Evolutionary conservation across 805 yeast species (phyloP).

Genomic region (Metschnikowia similis): DNA sequence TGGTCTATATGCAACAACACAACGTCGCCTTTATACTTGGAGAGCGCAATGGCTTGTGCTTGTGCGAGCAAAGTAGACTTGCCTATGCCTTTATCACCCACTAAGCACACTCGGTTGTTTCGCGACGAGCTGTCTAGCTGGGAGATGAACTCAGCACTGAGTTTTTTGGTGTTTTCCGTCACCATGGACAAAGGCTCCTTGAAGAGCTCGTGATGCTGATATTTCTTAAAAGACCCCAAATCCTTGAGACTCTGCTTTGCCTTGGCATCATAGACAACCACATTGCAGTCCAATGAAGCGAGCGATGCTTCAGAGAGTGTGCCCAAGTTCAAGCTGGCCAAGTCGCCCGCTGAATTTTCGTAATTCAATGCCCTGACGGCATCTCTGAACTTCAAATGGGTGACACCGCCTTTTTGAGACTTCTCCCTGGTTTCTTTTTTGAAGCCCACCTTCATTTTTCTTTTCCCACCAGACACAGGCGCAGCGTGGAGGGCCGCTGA

Average conservation of each 20-base stretch:
- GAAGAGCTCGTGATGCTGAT: slow-evolving; percentile 63
- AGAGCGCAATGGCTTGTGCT: slow-evolving; percentile 51
- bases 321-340: slow-evolving; percentile 7
- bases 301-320: slow-evolving; percentile 14
- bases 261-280: slow-evolving; percentile 36
- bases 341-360: slow-evolving; percentile 29
- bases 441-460: slow-evolving; percentile 22
- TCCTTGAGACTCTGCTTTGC: slow-evolving; percentile 43
- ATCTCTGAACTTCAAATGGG: slow-evolving; percentile 35
- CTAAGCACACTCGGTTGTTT: slow-evolving; percentile 49
- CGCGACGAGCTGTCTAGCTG: slow-evolving; percentile 26
- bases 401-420: slow-evolving; percentile 38
- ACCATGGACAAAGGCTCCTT: slow-evolving; percentile 55
- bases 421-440: slow-evolving; percentile 19
- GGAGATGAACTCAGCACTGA: slow-evolving; percentile 37
- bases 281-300: slow-evolving; percentile 8
- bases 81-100: slow-evolving; percentile 75
- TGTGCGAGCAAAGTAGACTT: slow-evolving; percentile 73
- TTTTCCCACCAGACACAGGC: slow-evolving; percentile 19
- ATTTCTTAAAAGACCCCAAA: slow-evolving; percentile 62
- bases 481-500: slow-evolving; percentile 13
- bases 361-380: slow-evolving; percentile 33
- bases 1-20: slow-evolving; percentile 62
- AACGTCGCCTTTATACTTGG: slow-evolving; percentile 28
- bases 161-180: slow-evolving; percentile 43